Conservation (phyloP, 1,284 basidiomycete genomes). For the Caloboletus firmus region DNA sequence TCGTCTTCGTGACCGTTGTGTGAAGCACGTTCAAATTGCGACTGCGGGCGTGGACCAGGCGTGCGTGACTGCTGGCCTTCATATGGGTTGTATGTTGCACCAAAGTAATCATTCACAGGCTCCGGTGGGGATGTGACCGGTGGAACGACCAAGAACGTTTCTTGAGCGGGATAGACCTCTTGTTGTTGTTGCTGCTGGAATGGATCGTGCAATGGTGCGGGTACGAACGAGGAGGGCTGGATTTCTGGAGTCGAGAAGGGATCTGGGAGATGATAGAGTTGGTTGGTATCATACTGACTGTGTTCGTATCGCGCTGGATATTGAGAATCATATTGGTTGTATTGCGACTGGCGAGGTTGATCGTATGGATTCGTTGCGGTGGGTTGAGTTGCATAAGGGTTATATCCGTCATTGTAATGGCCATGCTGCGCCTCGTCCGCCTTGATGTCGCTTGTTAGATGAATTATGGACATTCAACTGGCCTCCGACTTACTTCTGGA, state of each 20-base stretch:
- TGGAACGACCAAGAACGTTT: slow-evolving; percentile 16
- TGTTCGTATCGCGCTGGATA: slow-evolving; percentile 24
- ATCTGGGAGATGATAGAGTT: slow-evolving; percentile 25
- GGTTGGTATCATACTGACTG: slow-evolving; percentile 31
- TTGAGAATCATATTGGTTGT: slow-evolving; percentile 17
- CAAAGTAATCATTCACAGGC: slow-evolving; percentile 31
- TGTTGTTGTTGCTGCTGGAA: slow-evolving; percentile 36
- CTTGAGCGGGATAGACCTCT: slow-evolving; percentile 21
- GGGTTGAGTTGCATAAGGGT: slow-evolving; percentile 39
- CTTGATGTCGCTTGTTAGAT: slow-evolving; percentile 31
- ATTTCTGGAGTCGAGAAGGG: slow-evolving; percentile 23
- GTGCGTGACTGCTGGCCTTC: slow-evolving; percentile 21
- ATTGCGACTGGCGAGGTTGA: slow-evolving; percentile 19
- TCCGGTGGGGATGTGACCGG: slow-evolving; percentile 20
- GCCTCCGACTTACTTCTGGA: slow-evolving; percentile 37
- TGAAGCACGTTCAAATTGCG: slow-evolving; percentile 35
- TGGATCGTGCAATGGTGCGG: slow-evolving; percentile 26
- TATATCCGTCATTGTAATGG: slow-evolving; percentile 59
- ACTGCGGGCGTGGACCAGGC: slow-evolving; percentile 24
- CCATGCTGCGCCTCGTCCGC: slow-evolving; percentile 55
- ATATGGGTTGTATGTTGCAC: slow-evolving; percentile 23
- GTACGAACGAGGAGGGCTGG: slow-evolving; percentile 20
- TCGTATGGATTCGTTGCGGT: slow-evolving; percentile 23
- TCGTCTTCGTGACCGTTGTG: slow-evolving; percentile 42
- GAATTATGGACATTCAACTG: not conserved